Evolutionary conservation across 306 rosid genomes (phyloP), one percentile per base, ranked within the genome.

Genomic region (Cucurbita moschata): DNA sequence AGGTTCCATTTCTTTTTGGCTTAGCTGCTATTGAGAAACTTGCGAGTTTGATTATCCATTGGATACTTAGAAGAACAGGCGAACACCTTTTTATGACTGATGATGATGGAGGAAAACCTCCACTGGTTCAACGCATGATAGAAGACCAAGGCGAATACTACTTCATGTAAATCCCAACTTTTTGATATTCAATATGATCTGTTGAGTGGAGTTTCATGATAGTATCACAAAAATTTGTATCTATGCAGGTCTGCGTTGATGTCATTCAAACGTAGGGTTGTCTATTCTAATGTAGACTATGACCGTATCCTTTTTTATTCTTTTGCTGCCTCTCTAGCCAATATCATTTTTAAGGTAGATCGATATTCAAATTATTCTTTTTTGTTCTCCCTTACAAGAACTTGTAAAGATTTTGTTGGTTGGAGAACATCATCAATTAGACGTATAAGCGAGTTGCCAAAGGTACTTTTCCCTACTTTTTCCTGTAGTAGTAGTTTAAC

Each of bases 1-100:
- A 95, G 99, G 99, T 95, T 42, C 99, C 99, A 15, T 95, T 95
- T 86, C 99, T 95, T 80, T 91, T 91, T 79, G 99, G 99, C 69
- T 85, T 95, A 61, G 46, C 88, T 83, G 96, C 96, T 11, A 74
- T 95, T 30, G 97, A 95, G 88, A 95, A 83, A 76, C 26, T 77
- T 65, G 99, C 99, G 51, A 85, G 87, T 74, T 77, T 58, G 55
- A 85, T 95, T 55, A 95, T 95, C 73, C 96, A 95, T 86, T 91
- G 72, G 82, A 89, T 95, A 78, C 90, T 95, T 83, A 91, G 91
- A 88, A 88, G 99, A 85, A 95, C 99, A 0, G 99, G 99, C n/a
- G 86, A 85, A 59, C 99, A 95, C 86, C 92, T 95, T 75, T 95
- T 95, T 83, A 91, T 95, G 26, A 88, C 85, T 38, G 98, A 95